Evolutionary conservation across 2,329 filamentous ascomycete genomes (phyloP), one percentile per base, ranked within the genome.

Genomic region (Chrysosporium keratinophilum): DNA sequence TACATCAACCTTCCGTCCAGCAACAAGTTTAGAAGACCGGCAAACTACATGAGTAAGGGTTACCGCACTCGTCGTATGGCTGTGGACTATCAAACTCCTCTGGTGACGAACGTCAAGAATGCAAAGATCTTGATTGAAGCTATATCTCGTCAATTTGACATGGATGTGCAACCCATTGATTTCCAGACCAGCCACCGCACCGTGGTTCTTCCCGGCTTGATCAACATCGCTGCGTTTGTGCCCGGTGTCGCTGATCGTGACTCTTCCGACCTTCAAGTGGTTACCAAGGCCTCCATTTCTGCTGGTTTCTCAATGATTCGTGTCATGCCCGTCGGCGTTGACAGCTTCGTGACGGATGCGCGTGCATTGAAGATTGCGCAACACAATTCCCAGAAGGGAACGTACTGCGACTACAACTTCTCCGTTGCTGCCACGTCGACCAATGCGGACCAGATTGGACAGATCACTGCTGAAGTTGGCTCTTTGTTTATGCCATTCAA

Each of bases 1-100:
- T 98, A 98, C 76, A 96, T 98, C 82, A 98, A 98, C 72, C 73
- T 98, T 71, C 93, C 93, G n/a, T 97, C 93, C 11, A 95, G 82
- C 80, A 98, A 98, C 77, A 87, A 90, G 70, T 98, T 94, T 78
- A 83, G 93, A 63, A 84, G 93, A 61, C 93, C 93, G 33, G 93
- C 93, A 64, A 98, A 89, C 76, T 98, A 97, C 74, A 94, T 98
- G 85, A 94, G 87, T 72, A 93, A 93, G 75, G 93, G 93, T 57
- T 98, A 98, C 74, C 85, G 87, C 66, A 97, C 93, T 54, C 83
- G 93, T 69, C 84, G 93, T 70, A 96, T 98, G 90, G 93, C 93
- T 35, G 93, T 98, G 41, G 93, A 96, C 72, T 88, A 96, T 74
- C 91, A 97, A 74, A 95, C 93, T 52, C 93, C 93, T 55, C 76